A percentile compares a stretch with the other conserved stretches of the same genome.
phyloP scores from a whole-genome alignment of 768 basidiomycete species.

The Trametes elegans region DNA sequence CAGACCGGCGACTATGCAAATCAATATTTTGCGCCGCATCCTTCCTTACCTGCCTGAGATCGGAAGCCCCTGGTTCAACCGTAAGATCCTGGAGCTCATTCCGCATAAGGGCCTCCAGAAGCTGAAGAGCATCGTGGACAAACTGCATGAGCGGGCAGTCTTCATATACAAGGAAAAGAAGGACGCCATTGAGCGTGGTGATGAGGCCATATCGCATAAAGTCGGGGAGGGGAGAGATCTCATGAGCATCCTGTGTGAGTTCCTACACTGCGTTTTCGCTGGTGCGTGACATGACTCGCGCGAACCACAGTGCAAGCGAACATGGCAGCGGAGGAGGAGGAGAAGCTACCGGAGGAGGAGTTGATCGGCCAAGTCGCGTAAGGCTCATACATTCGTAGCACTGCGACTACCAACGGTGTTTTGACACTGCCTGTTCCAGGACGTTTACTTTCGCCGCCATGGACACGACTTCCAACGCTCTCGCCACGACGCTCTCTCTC shows the following conservation, averaged over 20 bases:
- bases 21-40: no score
- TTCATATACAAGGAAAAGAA: conserved; percentile 39
- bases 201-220: conserved; percentile 23
- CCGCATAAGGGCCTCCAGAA: conserved; percentile 34
- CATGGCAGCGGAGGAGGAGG: conserved; percentile 5
- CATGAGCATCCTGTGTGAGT: conserved; percentile 43
- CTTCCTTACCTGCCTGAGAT: conserved; percentile 50
- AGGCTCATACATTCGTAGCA: not conserved
- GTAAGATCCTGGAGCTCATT: conserved; percentile 31
- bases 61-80: conserved; percentile 30
- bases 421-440: not conserved
- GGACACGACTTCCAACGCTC: conserved; percentile 27
- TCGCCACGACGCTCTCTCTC: conserved; percentile 19
- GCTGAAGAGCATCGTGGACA: conserved; percentile 35
- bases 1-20: not conserved
- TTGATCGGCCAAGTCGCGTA: conserved; percentile 18
- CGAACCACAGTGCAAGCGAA: conserved; percentile 13
- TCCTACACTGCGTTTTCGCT: no score
- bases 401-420: not conserved
- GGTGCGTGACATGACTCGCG: no score
- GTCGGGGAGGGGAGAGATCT: conserved; percentile 40
- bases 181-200: conserved; percentile 34
- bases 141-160: conserved; percentile 31
- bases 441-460: conserved; percentile 24
- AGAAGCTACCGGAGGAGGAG: conserved; percentile 12